Conservation (phyloP, 441 rosid species). For the Dalechampia spathulata region DNA sequence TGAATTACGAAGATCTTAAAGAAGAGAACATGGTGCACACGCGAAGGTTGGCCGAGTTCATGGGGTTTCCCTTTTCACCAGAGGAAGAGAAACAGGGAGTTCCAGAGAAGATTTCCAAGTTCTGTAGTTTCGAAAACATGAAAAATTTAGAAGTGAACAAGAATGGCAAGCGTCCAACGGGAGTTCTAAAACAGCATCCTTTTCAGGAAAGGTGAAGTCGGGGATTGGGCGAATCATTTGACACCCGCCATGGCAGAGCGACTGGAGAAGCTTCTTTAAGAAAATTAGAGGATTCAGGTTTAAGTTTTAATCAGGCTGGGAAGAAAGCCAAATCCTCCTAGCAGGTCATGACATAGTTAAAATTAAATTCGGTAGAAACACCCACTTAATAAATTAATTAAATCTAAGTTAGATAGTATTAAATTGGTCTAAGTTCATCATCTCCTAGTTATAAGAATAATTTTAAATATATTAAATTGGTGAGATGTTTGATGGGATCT, state of each 20-base stretch:
- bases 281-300: slow-evolving; percentile 13
- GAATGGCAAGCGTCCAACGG: neutral
- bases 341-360: too few species aligned
- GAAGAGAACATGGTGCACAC: neutral
- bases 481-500: too few species aligned
- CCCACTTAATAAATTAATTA: too few species aligned
- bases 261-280: neutral
- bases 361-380: too few species aligned
- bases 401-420: too few species aligned
- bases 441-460: too few species aligned
- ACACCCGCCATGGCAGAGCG: neutral
- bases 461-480: too few species aligned
- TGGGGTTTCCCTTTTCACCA: slow-evolving; percentile 8
- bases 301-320: too few species aligned
- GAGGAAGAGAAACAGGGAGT: slow-evolving; percentile 13
- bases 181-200: neutral
- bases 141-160: slow-evolving; percentile 7
- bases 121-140: slow-evolving; percentile 14
- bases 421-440: too few species aligned
- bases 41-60: slow-evolving; percentile 16
- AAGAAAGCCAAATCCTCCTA: too few species aligned
- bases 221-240: slow-evolving; percentile 12
- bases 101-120: neutral
- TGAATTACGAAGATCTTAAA: slow-evolving; percentile 18
- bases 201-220: slow-evolving; percentile 15